Evolutionary conservation across 345 rosid genomes (phyloP), one percentile per base, ranked within the genome.

Genomic region (Euphorbia tirucalli): DNA sequence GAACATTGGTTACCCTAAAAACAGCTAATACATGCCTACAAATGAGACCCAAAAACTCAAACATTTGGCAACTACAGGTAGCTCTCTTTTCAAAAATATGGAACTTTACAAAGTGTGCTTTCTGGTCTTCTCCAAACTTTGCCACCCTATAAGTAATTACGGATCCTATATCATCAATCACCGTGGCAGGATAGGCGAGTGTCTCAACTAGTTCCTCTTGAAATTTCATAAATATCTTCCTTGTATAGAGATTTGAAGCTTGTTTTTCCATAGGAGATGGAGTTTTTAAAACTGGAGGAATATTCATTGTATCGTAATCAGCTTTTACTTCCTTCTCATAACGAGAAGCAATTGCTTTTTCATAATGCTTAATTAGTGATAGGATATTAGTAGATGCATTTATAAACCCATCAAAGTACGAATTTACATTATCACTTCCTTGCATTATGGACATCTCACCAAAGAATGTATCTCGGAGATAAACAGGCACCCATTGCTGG

Each of bases 201-300:
- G 85, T 84, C 75, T 75, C 85, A 15, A 84, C 82, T 58, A 84
- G 69, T 76, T 84, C 87, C 71, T 84, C 85, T 48, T 84, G 87
- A 64, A 84, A 84, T 73, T 75, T 79, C 70, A 68, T 75, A 65
- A 84, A 80, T 24, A 84, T 46, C 72, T 76, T 82, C 82, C 80
- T 82, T 19, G 87, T 84, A 68, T 79, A 84, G 59, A 78, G 73
- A n/a, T 71, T 76, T 65, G 85, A 79, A 19, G 80, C 82, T 67
- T 84, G 87, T 61, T 80, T 84, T 54, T 84, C 87, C 85, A 82
- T 80, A 13, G 87, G 85, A 73, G 87, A 84, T 13, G 87, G 87
- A 54, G 87, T 82, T 60, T 66, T 84, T 69, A 84, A 71, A 72
- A 68, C 71, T 43, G 87, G 84, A 7, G 67, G 64, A n/a, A 52